phyloP scores from a whole-genome alignment of 2,329 filamentous ascomycete species.

The Fusarium pseudoanthophilum region DNA sequence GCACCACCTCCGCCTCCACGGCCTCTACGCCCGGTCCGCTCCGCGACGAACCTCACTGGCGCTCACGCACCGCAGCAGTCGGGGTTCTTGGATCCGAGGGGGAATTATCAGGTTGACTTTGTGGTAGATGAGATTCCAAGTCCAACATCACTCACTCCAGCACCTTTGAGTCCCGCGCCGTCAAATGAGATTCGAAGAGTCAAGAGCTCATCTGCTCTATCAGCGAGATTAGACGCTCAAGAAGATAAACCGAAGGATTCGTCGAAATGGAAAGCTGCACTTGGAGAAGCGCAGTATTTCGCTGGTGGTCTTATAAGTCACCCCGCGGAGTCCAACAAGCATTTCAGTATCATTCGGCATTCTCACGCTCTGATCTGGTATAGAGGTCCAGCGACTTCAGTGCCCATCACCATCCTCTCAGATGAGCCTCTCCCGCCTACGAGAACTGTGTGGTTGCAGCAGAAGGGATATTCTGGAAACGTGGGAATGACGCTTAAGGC shows the following conservation, averaged over 20 bases:
- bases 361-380: conserved; percentile 73
- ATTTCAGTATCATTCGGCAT: conserved; percentile 74
- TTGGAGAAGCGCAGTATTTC: conserved; percentile 71
- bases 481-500: conserved; percentile 75
- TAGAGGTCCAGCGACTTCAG: conserved; percentile 70
- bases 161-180: conserved; percentile 19
- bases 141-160: neutral
- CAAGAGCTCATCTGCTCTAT: conserved; percentile 49
- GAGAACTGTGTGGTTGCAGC: conserved; percentile 74
- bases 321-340: conserved; percentile 71
- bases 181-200: conserved; percentile 44
- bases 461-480: conserved; percentile 74
- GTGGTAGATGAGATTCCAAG: conserved; percentile 40
- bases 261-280: conserved; percentile 58
- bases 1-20: conserved; percentile 29
- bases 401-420: conserved; percentile 72
- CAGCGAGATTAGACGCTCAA: conserved; percentile 8
- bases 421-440: conserved; percentile 65
- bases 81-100: conserved; percentile 32
- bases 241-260: conserved; percentile 33
- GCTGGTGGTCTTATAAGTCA: conserved; percentile 72
- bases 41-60: conserved; percentile 41
- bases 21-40: conserved; percentile 41
- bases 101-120: conserved; percentile 37
- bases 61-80: conserved; percentile 38